A percentile compares a stretch with the other conserved stretches of the same genome.
phyloP scores from a whole-genome alignment of 1,284 basidiomycete species.

The Leccinum subrobustum region DNA sequence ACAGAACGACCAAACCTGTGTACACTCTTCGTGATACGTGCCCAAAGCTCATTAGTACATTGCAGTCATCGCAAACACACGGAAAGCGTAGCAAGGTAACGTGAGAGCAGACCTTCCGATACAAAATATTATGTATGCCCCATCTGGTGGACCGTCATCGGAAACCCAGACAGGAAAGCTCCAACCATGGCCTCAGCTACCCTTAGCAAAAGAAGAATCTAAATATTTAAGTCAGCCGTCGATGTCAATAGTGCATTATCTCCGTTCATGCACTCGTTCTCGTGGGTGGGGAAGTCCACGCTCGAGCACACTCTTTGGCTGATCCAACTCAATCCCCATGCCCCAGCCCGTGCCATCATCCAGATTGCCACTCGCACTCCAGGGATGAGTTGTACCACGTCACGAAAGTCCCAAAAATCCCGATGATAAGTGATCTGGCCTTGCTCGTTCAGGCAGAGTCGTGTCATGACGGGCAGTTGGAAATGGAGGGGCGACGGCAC shows the following conservation, averaged over 20 bases:
- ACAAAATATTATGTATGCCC: not conserved
- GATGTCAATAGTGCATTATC: slow-evolving; percentile 19
- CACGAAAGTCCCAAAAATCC: slow-evolving; percentile 74
- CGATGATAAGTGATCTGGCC: slow-evolving; percentile 70
- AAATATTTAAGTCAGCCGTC: slow-evolving; percentile 6
- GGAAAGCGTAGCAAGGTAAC: slow-evolving; percentile 2
- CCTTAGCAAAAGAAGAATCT: slow-evolving; percentile 1
- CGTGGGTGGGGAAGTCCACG: slow-evolving; percentile 1
- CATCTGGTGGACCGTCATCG: not conserved
- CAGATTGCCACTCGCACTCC: slow-evolving; percentile 65
- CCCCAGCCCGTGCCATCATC: slow-evolving; percentile 60
- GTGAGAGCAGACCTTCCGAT: not conserved
- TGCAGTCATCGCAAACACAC: slow-evolving; percentile 17
- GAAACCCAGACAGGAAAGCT: not conserved
- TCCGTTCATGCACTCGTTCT: not conserved
- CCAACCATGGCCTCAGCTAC: not conserved
- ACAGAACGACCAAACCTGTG: not conserved
- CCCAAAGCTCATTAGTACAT: slow-evolving; percentile 9
- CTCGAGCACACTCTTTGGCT: slow-evolving; percentile 19
- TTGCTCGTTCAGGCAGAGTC: slow-evolving; percentile 72
- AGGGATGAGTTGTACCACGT: slow-evolving; percentile 65
- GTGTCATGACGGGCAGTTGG: slow-evolving; percentile 63
- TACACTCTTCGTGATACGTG: not conserved
- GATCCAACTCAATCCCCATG: slow-evolving; percentile 49
- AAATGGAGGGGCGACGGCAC: slow-evolving; percentile 71